These are phyloP conservation scores for Tardiomyces digboiensis DNA, from an alignment of 1,139 yeast genomes.

Conservation along the genomic window DNA sequence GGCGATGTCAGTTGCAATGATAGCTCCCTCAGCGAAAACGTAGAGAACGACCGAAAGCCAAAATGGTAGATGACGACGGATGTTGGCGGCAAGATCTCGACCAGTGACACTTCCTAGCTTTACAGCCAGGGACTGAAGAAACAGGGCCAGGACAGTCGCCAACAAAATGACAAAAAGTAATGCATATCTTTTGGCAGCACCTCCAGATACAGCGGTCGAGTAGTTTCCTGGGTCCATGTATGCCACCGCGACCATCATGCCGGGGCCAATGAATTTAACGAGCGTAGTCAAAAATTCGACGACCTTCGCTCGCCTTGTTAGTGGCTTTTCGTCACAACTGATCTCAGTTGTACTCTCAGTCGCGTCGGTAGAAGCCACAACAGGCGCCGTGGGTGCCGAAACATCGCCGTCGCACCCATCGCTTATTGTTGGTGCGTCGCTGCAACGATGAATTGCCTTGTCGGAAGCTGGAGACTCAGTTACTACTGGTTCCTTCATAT, in stretches of 20 bases:
- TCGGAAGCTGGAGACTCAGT: too few relatives aligned
- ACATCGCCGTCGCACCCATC: too few relatives aligned
- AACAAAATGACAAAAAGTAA: slow-evolving; percentile 56
- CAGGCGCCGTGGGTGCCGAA: too few relatives aligned
- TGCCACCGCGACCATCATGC: slow-evolving; percentile 67
- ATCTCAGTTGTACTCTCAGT: too few relatives aligned
- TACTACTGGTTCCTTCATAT: too few relatives aligned
- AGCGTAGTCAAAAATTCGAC: slow-evolving; percentile 35
- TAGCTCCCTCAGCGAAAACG: slow-evolving; percentile 69
- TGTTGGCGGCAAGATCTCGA: slow-evolving; percentile 60
- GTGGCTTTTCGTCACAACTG: too few relatives aligned
- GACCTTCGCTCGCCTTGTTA: too few relatives aligned
- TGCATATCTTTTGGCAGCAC: slow-evolving; percentile 56
- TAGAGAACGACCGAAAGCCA: slow-evolving; percentile 51
- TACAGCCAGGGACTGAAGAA: slow-evolving; percentile 61
- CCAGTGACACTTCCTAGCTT: slow-evolving; percentile 80
- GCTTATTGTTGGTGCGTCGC: too few relatives aligned
- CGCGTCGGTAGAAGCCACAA: too few relatives aligned
- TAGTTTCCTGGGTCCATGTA: slow-evolving; percentile 86
- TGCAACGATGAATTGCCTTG: too few relatives aligned
- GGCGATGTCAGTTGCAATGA: slow-evolving; percentile 77
- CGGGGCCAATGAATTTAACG: slow-evolving; percentile 63
- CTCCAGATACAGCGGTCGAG: slow-evolving; percentile 71
- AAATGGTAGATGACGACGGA: slow-evolving; percentile 50
- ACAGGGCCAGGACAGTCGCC: slow-evolving; percentile 65